Percentiles rank a stretch among this genome's conserved stretches.
These are phyloP conservation scores for Planoprotostelium fungivorum DNA, from an alignment of 78 protist species.

Conservation along the genomic window DNA sequence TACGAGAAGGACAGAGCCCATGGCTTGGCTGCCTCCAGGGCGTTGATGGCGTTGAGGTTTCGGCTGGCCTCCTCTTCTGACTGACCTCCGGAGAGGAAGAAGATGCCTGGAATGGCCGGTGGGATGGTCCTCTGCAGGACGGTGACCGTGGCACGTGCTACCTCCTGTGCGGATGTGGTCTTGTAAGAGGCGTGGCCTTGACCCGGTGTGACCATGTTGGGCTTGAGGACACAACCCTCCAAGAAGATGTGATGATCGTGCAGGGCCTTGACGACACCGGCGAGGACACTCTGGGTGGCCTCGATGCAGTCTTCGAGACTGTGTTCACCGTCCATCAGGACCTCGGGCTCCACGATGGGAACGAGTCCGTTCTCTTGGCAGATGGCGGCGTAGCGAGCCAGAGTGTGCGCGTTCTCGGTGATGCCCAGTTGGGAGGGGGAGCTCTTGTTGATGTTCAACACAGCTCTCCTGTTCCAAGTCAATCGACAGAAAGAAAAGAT, in stretches of 20 bases:
- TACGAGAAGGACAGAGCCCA: slow-evolving; percentile 89
- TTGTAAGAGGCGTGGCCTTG: slow-evolving; percentile 7
- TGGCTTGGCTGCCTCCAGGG: slow-evolving; percentile 52
- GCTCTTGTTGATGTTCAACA: slow-evolving; percentile 67
- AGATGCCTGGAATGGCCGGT: slow-evolving; percentile 88
- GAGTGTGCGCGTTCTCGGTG: slow-evolving; percentile 74
- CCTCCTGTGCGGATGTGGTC: slow-evolving; percentile 41
- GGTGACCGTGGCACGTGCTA: slow-evolving; percentile 76
- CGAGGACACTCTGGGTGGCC: slow-evolving; percentile 55
- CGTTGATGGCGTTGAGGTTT: slow-evolving; percentile 87
- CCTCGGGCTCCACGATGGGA: slow-evolving; percentile 97
- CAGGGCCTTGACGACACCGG: slow-evolving; percentile 59
- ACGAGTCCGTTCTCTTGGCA: slow-evolving; percentile 90
- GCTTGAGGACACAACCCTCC: slow-evolving; percentile 84
- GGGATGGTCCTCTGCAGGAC: slow-evolving; percentile 91
- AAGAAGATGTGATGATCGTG: slow-evolving; percentile 59
- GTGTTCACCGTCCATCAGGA: slow-evolving; percentile 78
- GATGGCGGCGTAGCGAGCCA: slow-evolving; percentile 91
- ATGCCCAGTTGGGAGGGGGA: slow-evolving; percentile 78
- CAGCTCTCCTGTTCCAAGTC: slow-evolving; percentile 53
- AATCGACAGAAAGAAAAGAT: slow-evolving; percentile 25
- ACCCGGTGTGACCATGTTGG: slow-evolving; percentile 89
- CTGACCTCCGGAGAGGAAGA: slow-evolving; percentile 93
- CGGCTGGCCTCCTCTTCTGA: slow-evolving; percentile 86
- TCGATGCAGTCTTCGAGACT: slow-evolving; percentile 37